Evolutionary conservation across 306 rosid species (phyloP), one percentile per base, ranked within the genome.

Genomic region (Amphicarpaea edgeworthii): DNA sequence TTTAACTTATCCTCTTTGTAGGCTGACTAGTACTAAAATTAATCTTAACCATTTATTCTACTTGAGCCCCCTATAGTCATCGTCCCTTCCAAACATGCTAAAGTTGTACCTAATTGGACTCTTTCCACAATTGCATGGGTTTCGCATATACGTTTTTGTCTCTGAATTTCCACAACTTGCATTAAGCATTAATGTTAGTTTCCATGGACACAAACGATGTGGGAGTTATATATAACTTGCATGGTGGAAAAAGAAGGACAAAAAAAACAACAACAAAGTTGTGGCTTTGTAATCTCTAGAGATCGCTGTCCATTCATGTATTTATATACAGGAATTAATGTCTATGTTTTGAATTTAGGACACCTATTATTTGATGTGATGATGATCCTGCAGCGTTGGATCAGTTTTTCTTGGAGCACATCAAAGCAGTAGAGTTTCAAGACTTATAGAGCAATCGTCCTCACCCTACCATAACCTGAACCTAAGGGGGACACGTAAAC

Each of bases 401-500:
- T 79, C 49, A 43, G 79, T 38, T 34, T 34, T 72, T 58, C 55
- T 12, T 45, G 50, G 8, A 58, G 7, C 40, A 58, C 65, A 58
- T 58, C 40, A 58, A 6, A 58, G n/a, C 26, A 21, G 20, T 26
- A 28, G 42, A 51, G 21, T 51, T 51, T 49, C 20, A 70, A 58
- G 40, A 58, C 10, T 37, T 23, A 4, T 7, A 47, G 41, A 47
- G 41, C 38, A 61, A 76, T 71, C 54, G 28, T 58, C 75, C 73
- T 19, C 70, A 82, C 30, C 38, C 30, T 47, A 81, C 41, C 80
- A 59, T 54, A 32, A 50, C 41, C 58, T 16, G n/a, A 28, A 9
- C 57, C 54, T 57, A 1, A 28, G 76, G 46, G 68, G 86, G 90
- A 83, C 86, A 85, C 74, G 87, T 76, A 77, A 76, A 84, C 96